Percentiles rank a stretch among this genome's conserved stretches.
These are phyloP conservation scores for Pneumocystis carinii DNA, from an alignment of 1,139 yeast species.

Conservation along the genomic window DNA sequence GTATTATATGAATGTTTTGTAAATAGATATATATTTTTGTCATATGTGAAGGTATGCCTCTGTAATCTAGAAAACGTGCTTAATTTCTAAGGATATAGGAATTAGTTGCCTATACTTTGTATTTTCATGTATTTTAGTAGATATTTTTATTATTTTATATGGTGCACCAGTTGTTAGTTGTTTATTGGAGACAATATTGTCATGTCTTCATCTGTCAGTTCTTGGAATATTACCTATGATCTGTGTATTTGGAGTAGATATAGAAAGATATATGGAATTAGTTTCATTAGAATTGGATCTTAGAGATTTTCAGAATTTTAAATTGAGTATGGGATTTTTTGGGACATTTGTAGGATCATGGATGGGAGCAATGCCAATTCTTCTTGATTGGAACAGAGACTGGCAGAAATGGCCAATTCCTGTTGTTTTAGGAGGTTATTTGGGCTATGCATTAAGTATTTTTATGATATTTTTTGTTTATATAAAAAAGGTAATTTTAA, in stretches of 20 bases:
- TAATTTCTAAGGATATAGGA: neutral
- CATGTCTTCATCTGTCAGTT: neutral
- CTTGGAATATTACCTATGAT: neutral
- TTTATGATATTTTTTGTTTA: constrained; percentile 9
- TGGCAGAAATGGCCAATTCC: constrained; percentile 99
- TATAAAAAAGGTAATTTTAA: neutral
- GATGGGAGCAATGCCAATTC: constrained; percentile 88
- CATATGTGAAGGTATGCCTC: neutral
- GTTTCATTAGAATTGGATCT: neutral
- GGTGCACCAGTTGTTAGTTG: neutral
- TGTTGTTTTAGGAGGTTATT: constrained; percentile 60
- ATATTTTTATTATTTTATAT: neutral
- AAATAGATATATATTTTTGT: neutral
- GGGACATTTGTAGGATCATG: constrained; percentile 63
- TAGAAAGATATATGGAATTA: neutral
- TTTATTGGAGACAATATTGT: neutral
- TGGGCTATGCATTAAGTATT: constrained; percentile 52
- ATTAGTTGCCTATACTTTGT: neutral
- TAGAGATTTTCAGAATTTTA: neutral
- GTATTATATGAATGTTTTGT: neutral
- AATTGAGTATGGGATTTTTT: neutral
- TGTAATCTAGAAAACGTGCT: neutral
- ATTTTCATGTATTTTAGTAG: neutral
- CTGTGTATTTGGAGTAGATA: neutral
- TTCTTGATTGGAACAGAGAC: constrained; percentile 92